A percentile compares a stretch with the other conserved stretches of the same genome.
Evolutionary conservation across 2,329 filamentous ascomycete genomes (phyloP).

Genomic region (Diaporthe humulicola): DNA sequence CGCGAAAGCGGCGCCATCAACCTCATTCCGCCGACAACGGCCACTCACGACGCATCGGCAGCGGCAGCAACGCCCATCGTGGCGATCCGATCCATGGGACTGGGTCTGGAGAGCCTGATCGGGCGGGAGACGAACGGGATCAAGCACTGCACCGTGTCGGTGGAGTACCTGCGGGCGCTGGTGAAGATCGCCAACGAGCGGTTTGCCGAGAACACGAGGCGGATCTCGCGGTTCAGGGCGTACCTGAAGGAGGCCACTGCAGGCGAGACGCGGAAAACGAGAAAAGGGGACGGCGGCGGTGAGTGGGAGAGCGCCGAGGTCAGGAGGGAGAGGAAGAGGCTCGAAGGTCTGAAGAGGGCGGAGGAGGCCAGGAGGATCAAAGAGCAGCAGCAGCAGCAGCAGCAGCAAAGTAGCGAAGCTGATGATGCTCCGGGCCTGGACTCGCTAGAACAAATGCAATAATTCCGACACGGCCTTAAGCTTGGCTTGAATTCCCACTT

Average conservation of each 20-base stretch:
- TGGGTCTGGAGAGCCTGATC: slow-evolving; percentile 85
- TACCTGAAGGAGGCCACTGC: slow-evolving; percentile 56
- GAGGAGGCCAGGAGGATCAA: slow-evolving; percentile 60
- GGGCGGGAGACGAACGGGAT: slow-evolving; percentile 65
- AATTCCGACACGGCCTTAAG: not conserved
- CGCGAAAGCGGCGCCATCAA: slow-evolving; percentile 90
- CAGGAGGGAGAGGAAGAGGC: slow-evolving; percentile 68
- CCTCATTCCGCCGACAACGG: slow-evolving; percentile 53
- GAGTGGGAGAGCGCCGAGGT: slow-evolving; percentile 68
- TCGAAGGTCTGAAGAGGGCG: slow-evolving; percentile 69
- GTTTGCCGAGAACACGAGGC: slow-evolving; percentile 76
- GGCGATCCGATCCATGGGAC: slow-evolving; percentile 85
- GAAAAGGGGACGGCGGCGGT: slow-evolving; percentile 52
- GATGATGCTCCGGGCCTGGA: slow-evolving; percentile 29
- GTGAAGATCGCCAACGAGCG: slow-evolving; percentile 80
- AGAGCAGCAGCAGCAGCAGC: slow-evolving; percentile 48
- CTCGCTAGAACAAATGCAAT: slow-evolving; percentile 14
- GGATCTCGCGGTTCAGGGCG: slow-evolving; percentile 74
- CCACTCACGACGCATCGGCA: slow-evolving; percentile 45
- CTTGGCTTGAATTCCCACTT: slow-evolving; percentile 6
- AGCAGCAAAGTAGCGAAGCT: slow-evolving; percentile 28
- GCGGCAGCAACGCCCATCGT: slow-evolving; percentile 75
- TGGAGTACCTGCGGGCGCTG: slow-evolving; percentile 76
- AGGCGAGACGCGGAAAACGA: slow-evolving; percentile 34
- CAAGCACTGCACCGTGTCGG: slow-evolving; percentile 67